Conservation (phyloP, 768 basidiomycete genomes). For the Tephrocybe sp. region DNA sequence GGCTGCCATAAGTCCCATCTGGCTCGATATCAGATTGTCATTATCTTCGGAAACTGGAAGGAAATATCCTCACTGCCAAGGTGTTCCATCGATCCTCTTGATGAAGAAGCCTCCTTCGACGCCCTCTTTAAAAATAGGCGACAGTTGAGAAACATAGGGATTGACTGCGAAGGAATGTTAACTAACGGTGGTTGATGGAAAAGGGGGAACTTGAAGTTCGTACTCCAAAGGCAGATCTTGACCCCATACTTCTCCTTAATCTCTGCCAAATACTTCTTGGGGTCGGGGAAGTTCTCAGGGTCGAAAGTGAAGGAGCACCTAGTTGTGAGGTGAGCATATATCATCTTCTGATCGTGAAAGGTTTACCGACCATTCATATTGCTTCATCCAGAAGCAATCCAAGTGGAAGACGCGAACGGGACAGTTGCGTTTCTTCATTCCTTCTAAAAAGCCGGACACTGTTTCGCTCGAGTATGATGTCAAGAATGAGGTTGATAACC, state of each 20-base stretch:
- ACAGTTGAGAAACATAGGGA: conserved; percentile 69
- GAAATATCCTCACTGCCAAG: conserved; percentile 57
- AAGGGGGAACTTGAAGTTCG: neutral
- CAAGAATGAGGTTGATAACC: conserved; percentile 76
- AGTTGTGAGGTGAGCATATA: conserved; percentile 11
- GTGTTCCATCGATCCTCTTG: conserved; percentile 60
- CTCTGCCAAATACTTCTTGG: conserved; percentile 56
- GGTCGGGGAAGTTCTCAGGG: conserved; percentile 73
- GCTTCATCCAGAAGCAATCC: conserved; percentile 78
- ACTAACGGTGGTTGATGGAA: neutral
- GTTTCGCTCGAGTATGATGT: conserved; percentile 68
- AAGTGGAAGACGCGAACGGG: conserved; percentile 71
- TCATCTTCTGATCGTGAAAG: neutral
- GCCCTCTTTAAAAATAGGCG: conserved; percentile 68
- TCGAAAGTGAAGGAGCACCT: conserved; percentile 79
- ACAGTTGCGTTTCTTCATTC: conserved; percentile 63
- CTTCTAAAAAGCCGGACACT: conserved; percentile 66
- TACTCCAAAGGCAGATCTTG: conserved; percentile 74
- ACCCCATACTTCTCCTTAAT: conserved; percentile 63
- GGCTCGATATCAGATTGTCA: conserved; percentile 2
- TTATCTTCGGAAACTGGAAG: conserved; percentile 4
- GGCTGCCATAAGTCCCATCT: conserved; percentile 69
- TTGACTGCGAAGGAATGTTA: conserved; percentile 44
- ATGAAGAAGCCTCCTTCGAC: conserved; percentile 68
- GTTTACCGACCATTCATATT: conserved; percentile 55